A percentile compares a stretch with the other conserved stretches of the same genome.
Evolutionary conservation across 306 rosid genomes (phyloP).

Genomic region (Biancaea sappan): DNA sequence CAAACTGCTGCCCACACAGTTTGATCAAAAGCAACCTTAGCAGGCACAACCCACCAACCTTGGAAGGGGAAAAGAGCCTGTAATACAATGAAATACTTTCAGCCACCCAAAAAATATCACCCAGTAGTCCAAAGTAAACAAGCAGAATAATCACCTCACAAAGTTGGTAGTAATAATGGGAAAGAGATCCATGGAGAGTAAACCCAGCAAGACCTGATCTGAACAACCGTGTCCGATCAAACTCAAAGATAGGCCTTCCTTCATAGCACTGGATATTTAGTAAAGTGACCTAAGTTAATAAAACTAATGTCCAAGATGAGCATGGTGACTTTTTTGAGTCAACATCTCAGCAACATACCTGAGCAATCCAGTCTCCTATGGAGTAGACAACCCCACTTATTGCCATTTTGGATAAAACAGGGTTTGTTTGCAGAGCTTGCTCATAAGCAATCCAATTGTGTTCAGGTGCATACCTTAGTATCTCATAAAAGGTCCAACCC

Average conservation of each 20-base stretch:
- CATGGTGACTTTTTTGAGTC: constrained; percentile 12
- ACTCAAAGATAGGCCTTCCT: constrained; percentile 87
- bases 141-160: constrained; percentile 74
- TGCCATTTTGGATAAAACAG: constrained; percentile 90
- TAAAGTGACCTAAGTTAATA: constrained; percentile 16
- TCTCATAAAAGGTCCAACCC: constrained; percentile 98
- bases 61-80: constrained; percentile 86
- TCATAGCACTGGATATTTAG: constrained; percentile 70
- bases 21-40: constrained; percentile 93
- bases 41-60: constrained; percentile 97
- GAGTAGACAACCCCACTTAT: constrained; percentile 90
- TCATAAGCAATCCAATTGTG: constrained; percentile 98
- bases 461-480: constrained; percentile 87
- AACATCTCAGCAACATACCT: constrained; percentile 52
- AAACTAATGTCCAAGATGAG: constrained; percentile 3
- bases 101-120: constrained; percentile 38
- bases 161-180: constrained; percentile 95
- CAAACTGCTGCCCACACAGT: constrained; percentile 89
- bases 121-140: constrained; percentile 33
- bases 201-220: constrained; percentile 97
- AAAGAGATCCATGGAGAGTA: constrained; percentile 93
- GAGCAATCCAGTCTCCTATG: constrained; percentile 96
- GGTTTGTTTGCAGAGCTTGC: constrained; percentile 81
- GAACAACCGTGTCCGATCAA: constrained; percentile 69
- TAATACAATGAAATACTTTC: constrained; percentile 30